These are phyloP conservation scores for Buxus sempervirens DNA, from an alignment of 164 flowering plant genomes.

Conservation along the genomic window DNA sequence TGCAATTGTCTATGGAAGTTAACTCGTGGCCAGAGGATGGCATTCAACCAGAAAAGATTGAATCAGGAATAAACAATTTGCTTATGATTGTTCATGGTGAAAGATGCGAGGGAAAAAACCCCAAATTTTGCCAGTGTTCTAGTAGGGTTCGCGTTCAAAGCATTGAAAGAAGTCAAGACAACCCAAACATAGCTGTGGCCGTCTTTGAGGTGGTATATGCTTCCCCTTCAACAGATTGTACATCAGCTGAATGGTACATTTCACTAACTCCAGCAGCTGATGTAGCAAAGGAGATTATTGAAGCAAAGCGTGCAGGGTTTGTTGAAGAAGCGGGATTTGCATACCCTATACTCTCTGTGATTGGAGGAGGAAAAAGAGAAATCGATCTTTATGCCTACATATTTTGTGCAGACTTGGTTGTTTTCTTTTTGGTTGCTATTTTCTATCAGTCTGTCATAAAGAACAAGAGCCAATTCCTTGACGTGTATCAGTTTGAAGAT, in stretches of 20 bases:
- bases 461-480: slow-evolving; percentile 83
- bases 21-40: slow-evolving; percentile 88
- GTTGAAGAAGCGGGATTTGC: slow-evolving; percentile 72
- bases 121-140: slow-evolving; percentile 44
- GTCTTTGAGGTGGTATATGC: slow-evolving; percentile 92
- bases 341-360: slow-evolving; percentile 73
- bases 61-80: slow-evolving; percentile 79
- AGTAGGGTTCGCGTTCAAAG: slow-evolving; percentile 90
- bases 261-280: slow-evolving; percentile 91
- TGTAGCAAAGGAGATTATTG: slow-evolving; percentile 74
- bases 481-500: slow-evolving; percentile 97
- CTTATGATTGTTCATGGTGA: slow-evolving; percentile 62
- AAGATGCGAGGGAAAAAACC: slow-evolving; percentile 56
- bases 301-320: slow-evolving; percentile 48
- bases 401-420: slow-evolving; percentile 86
- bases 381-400: slow-evolving; percentile 96
- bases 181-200: slow-evolving; percentile 64
- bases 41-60: slow-evolving; percentile 93
- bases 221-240: slow-evolving; percentile 52
- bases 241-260: slow-evolving; percentile 51
- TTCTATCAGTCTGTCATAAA: slow-evolving; percentile 88
- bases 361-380: slow-evolving; percentile 94
- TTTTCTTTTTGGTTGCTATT: slow-evolving; percentile 87
- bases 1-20: slow-evolving; percentile 93
- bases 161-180: slow-evolving; percentile 85